phyloP scores from a whole-genome alignment of 805 yeast genomes.

The Sugiyamaella americana region DNA sequence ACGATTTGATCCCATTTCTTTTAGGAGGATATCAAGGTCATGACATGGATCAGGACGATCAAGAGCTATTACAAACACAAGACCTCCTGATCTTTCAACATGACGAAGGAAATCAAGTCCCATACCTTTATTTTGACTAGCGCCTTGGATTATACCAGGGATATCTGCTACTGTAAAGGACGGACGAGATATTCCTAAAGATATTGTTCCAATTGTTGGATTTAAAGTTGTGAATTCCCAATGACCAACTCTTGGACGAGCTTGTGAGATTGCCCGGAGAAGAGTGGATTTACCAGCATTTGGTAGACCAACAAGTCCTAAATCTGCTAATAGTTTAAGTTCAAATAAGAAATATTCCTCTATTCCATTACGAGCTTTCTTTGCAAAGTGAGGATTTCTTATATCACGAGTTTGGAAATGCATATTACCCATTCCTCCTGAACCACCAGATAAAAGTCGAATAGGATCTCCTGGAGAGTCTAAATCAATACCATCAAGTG shows the following conservation, averaged over 20 bases:
- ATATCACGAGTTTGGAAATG: conserved; percentile 79
- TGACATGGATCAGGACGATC: conserved; percentile 58
- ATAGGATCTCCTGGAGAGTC: conserved; percentile 59
- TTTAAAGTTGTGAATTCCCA: conserved; percentile 95
- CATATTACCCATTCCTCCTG: conserved; percentile 95
- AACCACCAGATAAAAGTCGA: conserved; percentile 73
- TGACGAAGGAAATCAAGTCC: conserved; percentile 90
- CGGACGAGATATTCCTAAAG: conserved; percentile 42
- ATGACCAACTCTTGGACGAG: conserved; percentile 87
- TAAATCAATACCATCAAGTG: conserved; percentile 72
- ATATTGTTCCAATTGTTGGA: conserved; percentile 87
- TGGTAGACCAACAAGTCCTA: conserved; percentile 92
- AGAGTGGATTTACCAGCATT: conserved; percentile 95
- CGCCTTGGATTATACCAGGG: conserved; percentile 92
- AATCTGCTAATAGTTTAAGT: conserved; percentile 80
- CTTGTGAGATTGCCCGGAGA: conserved; percentile 77
- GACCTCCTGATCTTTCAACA: conserved; percentile 83
- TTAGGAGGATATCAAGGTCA: conserved; percentile 56
- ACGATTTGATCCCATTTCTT: conserved; percentile 66
- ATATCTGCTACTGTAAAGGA: conserved; percentile 94
- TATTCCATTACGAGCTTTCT: conserved; percentile 66
- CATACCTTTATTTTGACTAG: conserved; percentile 77
- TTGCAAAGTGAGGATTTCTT: conserved; percentile 86
- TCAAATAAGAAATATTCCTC: conserved; percentile 70
- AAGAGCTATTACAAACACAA: conserved; percentile 79